Percentiles rank a stretch among this genome's conserved stretches.
phyloP scores from a whole-genome alignment of 176 grass and related monocot species.

The Musa acuminata region DNA sequence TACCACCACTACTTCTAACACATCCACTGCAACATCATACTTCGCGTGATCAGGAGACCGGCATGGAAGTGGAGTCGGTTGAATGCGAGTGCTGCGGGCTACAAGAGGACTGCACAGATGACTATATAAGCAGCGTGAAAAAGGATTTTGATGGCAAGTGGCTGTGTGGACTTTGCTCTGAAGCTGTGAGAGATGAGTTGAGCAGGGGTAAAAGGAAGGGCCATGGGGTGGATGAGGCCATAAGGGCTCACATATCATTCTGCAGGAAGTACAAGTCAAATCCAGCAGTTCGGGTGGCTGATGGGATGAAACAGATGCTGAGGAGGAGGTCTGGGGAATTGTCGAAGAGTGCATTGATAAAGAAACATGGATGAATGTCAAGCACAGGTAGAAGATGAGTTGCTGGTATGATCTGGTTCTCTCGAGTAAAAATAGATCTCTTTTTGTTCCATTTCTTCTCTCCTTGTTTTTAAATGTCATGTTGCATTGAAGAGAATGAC shows the following conservation, averaged over 20 bases:
- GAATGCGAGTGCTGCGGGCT: conserved; percentile 2
- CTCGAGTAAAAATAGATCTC: too few species aligned
- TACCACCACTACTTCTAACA: background rate
- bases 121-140: conserved; percentile 11
- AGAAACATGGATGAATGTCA: too few species aligned
- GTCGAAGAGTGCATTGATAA: background rate
- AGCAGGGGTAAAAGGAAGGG: background rate
- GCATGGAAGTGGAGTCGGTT: conserved; percentile 7
- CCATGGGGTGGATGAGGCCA: background rate
- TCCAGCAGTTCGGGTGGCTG: background rate
- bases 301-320: conserved; percentile 11
- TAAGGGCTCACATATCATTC: conserved; percentile 11
- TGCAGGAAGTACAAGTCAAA: conserved; percentile 3
- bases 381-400: too few species aligned
- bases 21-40: background rate
- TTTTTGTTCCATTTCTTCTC: too few species aligned
- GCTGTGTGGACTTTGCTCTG: conserved; percentile 14
- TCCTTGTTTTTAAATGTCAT: too few species aligned
- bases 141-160: conserved; percentile 1
- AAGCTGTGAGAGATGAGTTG: conserved; percentile 8
- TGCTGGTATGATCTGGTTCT: too few species aligned
- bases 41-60: background rate
- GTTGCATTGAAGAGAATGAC: too few species aligned
- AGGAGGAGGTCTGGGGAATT: background rate
- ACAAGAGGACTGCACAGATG: conserved; percentile 14